A percentile compares a stretch with the other conserved stretches of the same genome.
phyloP scores from a whole-genome alignment of 2,329 filamentous ascomycete species.

The Scedosporium aurantiacum region DNA sequence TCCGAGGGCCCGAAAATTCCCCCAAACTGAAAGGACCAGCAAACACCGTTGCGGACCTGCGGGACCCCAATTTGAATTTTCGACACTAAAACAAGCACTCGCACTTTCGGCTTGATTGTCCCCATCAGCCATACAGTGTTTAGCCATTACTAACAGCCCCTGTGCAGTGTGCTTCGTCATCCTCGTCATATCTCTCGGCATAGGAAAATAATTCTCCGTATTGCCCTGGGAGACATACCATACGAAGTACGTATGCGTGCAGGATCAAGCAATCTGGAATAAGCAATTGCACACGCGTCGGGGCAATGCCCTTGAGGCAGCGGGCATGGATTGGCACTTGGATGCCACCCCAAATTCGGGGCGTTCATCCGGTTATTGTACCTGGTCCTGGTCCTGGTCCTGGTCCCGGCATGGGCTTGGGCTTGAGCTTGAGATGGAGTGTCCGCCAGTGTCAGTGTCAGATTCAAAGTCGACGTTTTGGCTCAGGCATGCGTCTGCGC shows the following conservation, averaged over 20 bases:
- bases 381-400: no score
- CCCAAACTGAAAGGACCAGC: neutral
- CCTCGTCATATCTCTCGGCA: neutral
- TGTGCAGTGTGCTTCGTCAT: no score
- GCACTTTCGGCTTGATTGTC: neutral
- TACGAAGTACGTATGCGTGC: neutral
- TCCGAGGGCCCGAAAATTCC: neutral
- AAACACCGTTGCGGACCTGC: neutral
- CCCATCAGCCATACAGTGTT: neutral
- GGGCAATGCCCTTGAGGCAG: conserved; percentile 5
- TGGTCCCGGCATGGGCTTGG: neutral
- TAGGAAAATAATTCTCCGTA: conserved; percentile 1
- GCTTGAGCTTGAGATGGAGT: neutral
- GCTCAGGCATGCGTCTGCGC: neutral
- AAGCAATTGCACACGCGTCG: neutral
- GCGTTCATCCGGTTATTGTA: neutral
- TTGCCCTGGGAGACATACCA: neutral
- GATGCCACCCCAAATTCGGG: conserved; percentile 1
- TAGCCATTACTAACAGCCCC: neutral
- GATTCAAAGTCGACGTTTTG: neutral
- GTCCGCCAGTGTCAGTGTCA: neutral
- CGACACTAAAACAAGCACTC: neutral
- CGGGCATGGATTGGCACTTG: conserved; percentile 1
- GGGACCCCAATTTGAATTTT: neutral
- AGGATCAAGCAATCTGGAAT: neutral